Conservation (phyloP, 139 green algal species). For the Chlamydomonas applanata region DNA sequence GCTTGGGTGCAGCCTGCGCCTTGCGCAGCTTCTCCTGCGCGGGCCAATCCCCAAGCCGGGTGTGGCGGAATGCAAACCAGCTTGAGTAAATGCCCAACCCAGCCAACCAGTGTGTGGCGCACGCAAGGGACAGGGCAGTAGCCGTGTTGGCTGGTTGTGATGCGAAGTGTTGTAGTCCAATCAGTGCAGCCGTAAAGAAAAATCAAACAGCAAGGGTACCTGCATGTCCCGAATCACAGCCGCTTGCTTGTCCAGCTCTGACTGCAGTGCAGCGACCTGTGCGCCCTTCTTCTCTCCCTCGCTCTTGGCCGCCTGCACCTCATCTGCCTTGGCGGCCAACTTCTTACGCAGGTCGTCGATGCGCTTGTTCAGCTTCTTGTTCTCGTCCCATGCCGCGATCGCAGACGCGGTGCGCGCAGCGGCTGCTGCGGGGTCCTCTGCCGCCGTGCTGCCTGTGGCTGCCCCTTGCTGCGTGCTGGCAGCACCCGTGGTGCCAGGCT, state of each 20-base stretch:
- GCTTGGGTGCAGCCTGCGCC: neutral
- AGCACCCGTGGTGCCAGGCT: neutral
- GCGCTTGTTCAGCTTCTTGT: constrained; percentile 67
- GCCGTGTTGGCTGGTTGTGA: too few relatives aligned
- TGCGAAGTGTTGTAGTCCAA: too few relatives aligned
- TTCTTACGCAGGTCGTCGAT: constrained; percentile 45
- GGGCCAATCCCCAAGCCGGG: neutral
- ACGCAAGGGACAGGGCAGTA: too few relatives aligned
- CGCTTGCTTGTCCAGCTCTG: constrained; percentile 42
- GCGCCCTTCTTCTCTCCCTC: constrained; percentile 32
- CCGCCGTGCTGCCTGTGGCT: neutral
- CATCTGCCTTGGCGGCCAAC: constrained; percentile 51
- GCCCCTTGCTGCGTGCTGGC: neutral
- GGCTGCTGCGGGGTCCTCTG: too few relatives aligned
- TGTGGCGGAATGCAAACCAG: neutral
- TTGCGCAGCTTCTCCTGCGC: constrained; percentile 8
- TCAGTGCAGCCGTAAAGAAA: too few relatives aligned
- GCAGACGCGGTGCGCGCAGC: neutral
- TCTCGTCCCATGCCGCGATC: constrained; percentile 68
- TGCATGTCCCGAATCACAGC: constrained; percentile 38
- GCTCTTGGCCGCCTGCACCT: constrained; percentile 37
- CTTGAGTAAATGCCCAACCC: neutral
- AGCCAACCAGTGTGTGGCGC: too few relatives aligned
- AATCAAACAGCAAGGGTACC: too few relatives aligned
- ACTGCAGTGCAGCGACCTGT: constrained; percentile 20